Percentiles rank a stretch among this genome's conserved stretches.
Evolutionary conservation across 73 alveolate genomes (phyloP).

Genomic region (Uronychia binucleata): DNA sequence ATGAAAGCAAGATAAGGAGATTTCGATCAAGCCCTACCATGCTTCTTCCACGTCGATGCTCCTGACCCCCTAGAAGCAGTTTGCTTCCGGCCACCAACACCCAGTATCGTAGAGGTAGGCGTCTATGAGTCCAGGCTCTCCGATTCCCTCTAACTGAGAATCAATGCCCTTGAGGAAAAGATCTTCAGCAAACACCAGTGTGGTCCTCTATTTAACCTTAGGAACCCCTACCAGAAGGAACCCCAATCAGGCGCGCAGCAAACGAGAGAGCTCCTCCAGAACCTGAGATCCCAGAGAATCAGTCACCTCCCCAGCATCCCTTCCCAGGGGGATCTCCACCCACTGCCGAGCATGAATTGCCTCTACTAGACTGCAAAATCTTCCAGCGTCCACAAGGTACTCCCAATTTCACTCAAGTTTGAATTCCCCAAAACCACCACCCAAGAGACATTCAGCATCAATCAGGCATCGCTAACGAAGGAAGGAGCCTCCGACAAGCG

Average conservation of each 20-base stretch:
- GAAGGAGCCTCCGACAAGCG: background rate
- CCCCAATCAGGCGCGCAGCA: no score
- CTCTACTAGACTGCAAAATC: no score
- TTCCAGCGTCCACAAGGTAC: no score
- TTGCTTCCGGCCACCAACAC: background rate
- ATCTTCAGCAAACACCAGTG: no score
- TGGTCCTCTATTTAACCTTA: no score
- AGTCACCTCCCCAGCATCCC: no score
- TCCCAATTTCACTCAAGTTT: no score
- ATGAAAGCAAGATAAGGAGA: background rate
- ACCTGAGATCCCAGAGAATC: no score
- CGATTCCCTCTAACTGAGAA: background rate
- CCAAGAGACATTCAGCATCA: background rate
- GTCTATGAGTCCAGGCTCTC: background rate
- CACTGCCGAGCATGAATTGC: no score
- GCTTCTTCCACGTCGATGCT: background rate
- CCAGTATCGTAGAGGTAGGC: background rate
- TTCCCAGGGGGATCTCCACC: no score
- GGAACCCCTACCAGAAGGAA: no score
- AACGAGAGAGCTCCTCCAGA: no score
- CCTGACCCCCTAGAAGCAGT: background rate
- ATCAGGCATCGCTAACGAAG: background rate
- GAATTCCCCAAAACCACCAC: background rate
- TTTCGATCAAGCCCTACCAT: background rate
- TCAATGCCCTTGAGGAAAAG: background rate